phyloP scores from a whole-genome alignment of 257 asterid species.

The Salvia hispanica region DNA sequence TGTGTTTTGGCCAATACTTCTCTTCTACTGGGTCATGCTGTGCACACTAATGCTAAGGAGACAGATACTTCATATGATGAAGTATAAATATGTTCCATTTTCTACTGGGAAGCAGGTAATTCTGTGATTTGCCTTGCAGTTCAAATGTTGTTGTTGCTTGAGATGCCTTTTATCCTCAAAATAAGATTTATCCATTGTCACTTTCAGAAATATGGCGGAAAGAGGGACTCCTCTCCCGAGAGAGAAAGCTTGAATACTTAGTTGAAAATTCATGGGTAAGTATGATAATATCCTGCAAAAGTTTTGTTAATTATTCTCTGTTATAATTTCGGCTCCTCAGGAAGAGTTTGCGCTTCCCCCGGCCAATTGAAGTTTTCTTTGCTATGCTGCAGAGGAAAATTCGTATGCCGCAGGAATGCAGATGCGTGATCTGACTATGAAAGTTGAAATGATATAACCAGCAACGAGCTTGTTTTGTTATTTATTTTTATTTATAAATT shows the following conservation, averaged over 20 bases:
- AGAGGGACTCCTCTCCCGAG: conserved; percentile 49
- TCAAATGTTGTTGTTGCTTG: background rate
- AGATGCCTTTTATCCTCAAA: conserved; percentile 14
- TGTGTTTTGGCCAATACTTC: conserved; percentile 73
- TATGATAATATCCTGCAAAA: background rate
- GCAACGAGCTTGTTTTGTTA: background rate
- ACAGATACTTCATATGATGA: conserved; percentile 64
- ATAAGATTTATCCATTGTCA: conserved; percentile 19
- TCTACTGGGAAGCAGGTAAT: conserved; percentile 61
- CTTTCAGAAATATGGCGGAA: conserved; percentile 50
- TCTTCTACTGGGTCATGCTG: conserved; percentile 64
- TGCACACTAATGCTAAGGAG: conserved; percentile 54
- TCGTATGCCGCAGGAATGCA: background rate
- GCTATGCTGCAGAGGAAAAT: conserved; percentile 16
- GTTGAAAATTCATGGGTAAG: conserved; percentile 24
- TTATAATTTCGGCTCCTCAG: conserved; percentile 11
- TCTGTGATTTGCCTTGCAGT: background rate
- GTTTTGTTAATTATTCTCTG: background rate
- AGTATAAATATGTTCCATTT: conserved; percentile 59
- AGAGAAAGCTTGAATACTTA: conserved; percentile 37
- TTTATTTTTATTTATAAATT: background rate
- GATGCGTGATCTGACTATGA: conserved; percentile 17
- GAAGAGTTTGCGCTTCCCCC: conserved; percentile 19
- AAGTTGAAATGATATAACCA: conserved; percentile 17
- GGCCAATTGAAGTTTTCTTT: conserved; percentile 28